A percentile compares a stretch with the other conserved stretches of the same genome.
Evolutionary conservation across 2,329 filamentous ascomycete genomes (phyloP).

Genomic region (Clarireedia paspali): DNA sequence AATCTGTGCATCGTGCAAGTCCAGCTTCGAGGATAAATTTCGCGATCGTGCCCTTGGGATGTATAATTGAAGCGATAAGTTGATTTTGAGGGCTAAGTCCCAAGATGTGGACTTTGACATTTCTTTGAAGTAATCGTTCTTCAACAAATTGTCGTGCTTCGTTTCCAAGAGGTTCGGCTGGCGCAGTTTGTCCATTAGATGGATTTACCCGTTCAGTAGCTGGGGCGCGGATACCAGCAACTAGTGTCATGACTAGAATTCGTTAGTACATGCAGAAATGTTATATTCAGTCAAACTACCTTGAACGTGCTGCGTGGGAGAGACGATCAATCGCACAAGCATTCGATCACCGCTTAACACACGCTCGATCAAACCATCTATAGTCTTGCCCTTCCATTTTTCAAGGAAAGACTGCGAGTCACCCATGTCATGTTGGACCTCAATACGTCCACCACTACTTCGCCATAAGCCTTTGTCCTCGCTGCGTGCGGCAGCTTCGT

Average conservation of each 20-base stretch:
- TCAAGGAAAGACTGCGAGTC: slow-evolving; percentile 70
- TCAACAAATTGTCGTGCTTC: slow-evolving; percentile 88
- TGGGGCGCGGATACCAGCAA: slow-evolving; percentile 84
- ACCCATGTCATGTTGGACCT: slow-evolving; percentile 73
- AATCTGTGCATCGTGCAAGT: slow-evolving; percentile 86
- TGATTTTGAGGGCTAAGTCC: slow-evolving; percentile 86
- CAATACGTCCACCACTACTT: slow-evolving; percentile 56
- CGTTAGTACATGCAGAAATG: slow-evolving; percentile 8
- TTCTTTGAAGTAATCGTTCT: slow-evolving; percentile 74
- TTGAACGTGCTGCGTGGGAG: slow-evolving; percentile 69
- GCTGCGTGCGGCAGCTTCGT: slow-evolving; percentile 71
- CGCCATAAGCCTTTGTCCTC: slow-evolving; percentile 79
- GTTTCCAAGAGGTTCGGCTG: slow-evolving; percentile 83
- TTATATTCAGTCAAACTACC: slow-evolving; percentile 11
- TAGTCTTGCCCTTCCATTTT: slow-evolving; percentile 73
- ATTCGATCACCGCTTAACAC: slow-evolving; percentile 88
- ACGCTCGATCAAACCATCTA: slow-evolving; percentile 83
- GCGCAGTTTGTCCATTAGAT: slow-evolving; percentile 60
- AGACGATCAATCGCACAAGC: slow-evolving; percentile 72
- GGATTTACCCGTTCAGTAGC: slow-evolving; percentile 79
- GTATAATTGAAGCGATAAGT: slow-evolving; percentile 78
- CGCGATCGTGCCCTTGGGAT: slow-evolving; percentile 88
- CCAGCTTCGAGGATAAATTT: slow-evolving; percentile 85
- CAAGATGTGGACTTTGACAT: slow-evolving; percentile 73
- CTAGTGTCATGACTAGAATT: slow-evolving; percentile 70